Evolutionary conservation across 768 basidiomycete genomes (phyloP), one percentile per base, ranked within the genome.

Genomic region (Suillus decipiens): DNA sequence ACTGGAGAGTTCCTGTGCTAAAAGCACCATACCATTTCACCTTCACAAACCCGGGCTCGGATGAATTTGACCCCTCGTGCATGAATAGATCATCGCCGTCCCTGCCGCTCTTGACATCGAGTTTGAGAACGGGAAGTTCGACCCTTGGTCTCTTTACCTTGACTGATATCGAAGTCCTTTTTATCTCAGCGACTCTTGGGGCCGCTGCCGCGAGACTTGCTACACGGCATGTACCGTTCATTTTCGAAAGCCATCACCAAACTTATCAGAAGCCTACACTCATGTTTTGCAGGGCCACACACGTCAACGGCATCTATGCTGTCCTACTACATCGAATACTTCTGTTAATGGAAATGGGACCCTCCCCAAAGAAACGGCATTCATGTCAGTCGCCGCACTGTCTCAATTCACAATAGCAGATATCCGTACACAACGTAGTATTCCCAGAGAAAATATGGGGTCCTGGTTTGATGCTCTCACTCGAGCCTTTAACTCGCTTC

Each of bases 1-100:
- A 99, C 96, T 2, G 92, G 96, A 73, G 97, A 99, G 79, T 98
- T 98, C 84, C 82, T 99, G 19, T 99, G 96, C 97, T 96, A 99
- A 80, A 96, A 99, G 77, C 95, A 95, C 42, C 96, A 99, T 80
- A 98, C 95, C 11, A 96, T 96, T n/a, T 5, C 87, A 90, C 77
- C 83, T 96, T 50, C 92, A 90, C 67, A 91, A 95, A 76, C 72
- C 80, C 8, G 95, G 97, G 75, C 96, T 96, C 31, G 97, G 10
- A 93, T 71, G 80, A 78, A 57, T 89, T 99, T 70, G 95, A 96
- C 89, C 92, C 39, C 89, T 87, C 62, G 92, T 99, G 8, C 98
- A 95, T 79, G 93, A 96, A 76, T 96, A 99, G 64, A 86, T 99
- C 33, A 89, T 99, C 56, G 96, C 96, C 43, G 94, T 99, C 47